Evolutionary conservation across 2,329 filamentous ascomycete species (phyloP).

Genomic region (Penicillium sp.): DNA sequence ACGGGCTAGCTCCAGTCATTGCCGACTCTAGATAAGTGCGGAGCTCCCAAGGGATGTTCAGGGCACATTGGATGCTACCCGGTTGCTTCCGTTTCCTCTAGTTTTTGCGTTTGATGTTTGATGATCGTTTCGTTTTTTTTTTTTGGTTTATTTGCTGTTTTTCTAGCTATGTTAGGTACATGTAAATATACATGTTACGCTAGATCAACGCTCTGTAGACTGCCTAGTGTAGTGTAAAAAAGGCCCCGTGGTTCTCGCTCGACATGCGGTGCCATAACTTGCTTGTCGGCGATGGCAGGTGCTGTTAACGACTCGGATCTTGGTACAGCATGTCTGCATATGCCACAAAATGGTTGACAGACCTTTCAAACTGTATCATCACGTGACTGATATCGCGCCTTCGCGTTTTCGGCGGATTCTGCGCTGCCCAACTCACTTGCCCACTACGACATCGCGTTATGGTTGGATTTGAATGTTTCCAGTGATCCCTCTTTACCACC

Average conservation of each 20-base stretch:
- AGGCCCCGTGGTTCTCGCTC: no score
- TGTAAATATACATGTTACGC: slow-evolving; percentile 31
- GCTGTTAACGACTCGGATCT: no score
- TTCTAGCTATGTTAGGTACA: slow-evolving; percentile 23
- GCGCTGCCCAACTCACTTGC: not conserved
- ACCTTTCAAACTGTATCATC: not conserved
- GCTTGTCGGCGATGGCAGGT: no score
- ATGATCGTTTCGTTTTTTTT: slow-evolving; percentile 12
- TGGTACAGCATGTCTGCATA: no score
- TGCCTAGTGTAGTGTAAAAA: not conserved
- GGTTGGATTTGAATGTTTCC: not conserved
- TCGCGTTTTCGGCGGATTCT: slow-evolving; percentile 19
- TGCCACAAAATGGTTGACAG: not conserved
- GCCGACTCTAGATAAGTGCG: slow-evolving; percentile 26
- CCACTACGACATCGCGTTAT: not conserved
- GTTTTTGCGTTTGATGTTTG: slow-evolving; percentile 10
- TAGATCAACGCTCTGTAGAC: slow-evolving; percentile 12
- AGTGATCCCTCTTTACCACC: not conserved
- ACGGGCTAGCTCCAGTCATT: slow-evolving; percentile 23
- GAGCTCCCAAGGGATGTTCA: slow-evolving; percentile 7
- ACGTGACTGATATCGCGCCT: slow-evolving; percentile 17
- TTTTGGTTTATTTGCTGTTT: slow-evolving; percentile 12
- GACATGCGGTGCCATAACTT: no score
- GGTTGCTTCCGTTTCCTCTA: slow-evolving; percentile 27
- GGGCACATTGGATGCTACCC: slow-evolving; percentile 6